Evolutionary conservation across 306 rosid species (phyloP), one percentile per base, ranked within the genome.

Genomic region (Vicia sativa): DNA sequence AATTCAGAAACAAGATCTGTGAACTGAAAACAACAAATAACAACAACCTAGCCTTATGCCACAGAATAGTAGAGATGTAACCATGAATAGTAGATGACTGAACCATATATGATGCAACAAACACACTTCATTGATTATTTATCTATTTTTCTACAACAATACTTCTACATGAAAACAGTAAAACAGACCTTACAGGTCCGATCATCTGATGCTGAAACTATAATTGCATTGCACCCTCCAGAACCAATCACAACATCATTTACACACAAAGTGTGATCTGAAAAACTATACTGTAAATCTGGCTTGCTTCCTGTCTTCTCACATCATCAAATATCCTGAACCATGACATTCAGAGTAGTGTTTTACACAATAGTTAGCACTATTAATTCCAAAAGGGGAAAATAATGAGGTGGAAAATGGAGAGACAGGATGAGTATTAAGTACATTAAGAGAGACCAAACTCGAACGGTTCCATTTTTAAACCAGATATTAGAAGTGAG

Each of bases 141-240:
- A 41, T 49, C 62, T 50, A 16, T 19, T 45, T 46, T 26, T 31
- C 9, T 46, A 58, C 74, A 13, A 34, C 1, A 18, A 45, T 48
- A 77, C 31, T 31, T 42, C 42, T 26, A 56, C 63, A 49, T 8
- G 60, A n/a, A 46, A 49, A 49, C 13, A 25, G 41, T 44, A 74
- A 58, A 62, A 12, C 82, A 38, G 45, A 92, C 96, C 90, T 87
- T 89, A 70, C 97, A 92, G 3, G 96, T 88, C 34, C 79, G 78
- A 76, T 95, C 99, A 80, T 76, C 76, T 39, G 92, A 85, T 59
- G 97, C 90, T 6, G 96, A 90, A 73, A 88, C 87, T 26, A 90
- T 88, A 72, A 87, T 82, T 26, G 99, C 87, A 82, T 84, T 89
- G 82, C 79, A 68, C 58, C 95, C 92, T 68, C 95, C 97, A 78